phyloP scores from a whole-genome alignment of 1,139 yeast species.

The Saccharomyces hybrid region DNA sequence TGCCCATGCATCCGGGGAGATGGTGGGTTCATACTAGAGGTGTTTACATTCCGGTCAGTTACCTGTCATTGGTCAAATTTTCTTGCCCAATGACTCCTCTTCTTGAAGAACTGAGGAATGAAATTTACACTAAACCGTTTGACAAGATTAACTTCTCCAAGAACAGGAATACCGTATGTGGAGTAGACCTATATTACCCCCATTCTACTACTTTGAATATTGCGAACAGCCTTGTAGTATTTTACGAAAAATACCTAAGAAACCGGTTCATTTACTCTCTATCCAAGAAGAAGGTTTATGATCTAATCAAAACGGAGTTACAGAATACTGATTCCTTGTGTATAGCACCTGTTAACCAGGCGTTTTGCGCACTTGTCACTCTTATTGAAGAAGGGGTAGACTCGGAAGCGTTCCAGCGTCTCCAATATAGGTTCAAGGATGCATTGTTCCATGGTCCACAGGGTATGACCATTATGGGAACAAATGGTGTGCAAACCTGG shows the following conservation, averaged over 20 bases:
- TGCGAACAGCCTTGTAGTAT: conserved; percentile 52
- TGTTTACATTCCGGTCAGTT: conserved; percentile 81
- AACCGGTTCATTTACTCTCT: conserved; percentile 63
- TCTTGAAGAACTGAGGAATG: conserved; percentile 57
- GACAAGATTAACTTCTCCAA: conserved; percentile 57
- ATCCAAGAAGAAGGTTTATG: conserved; percentile 49
- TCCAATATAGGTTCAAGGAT: conserved; percentile 61
- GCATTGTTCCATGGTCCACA: conserved; percentile 77
- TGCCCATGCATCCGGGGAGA: conserved; percentile 87
- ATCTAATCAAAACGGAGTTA: conserved; percentile 64
- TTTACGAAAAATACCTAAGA: conserved; percentile 61
- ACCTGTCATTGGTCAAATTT: conserved; percentile 52
- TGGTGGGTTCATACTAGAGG: conserved; percentile 99
- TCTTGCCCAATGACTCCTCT: conserved; percentile 59
- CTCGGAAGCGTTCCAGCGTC: conserved; percentile 51
- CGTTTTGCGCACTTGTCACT: conserved; percentile 70
- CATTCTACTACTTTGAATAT: conserved; percentile 62
- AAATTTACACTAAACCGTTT: conserved; percentile 63
- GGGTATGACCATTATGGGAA: conserved; percentile 93
- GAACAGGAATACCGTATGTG: conserved; percentile 80
- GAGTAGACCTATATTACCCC: conserved; percentile 89
- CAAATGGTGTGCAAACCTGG: conserved; percentile 98
- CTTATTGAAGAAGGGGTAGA: conserved; percentile 60
- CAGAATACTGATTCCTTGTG: conserved; percentile 72
- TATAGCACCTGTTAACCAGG: conserved; percentile 92